These are phyloP conservation scores for Salvia miltiorrhiza DNA, from an alignment of 257 asterid species.

Conservation along the genomic window DNA sequence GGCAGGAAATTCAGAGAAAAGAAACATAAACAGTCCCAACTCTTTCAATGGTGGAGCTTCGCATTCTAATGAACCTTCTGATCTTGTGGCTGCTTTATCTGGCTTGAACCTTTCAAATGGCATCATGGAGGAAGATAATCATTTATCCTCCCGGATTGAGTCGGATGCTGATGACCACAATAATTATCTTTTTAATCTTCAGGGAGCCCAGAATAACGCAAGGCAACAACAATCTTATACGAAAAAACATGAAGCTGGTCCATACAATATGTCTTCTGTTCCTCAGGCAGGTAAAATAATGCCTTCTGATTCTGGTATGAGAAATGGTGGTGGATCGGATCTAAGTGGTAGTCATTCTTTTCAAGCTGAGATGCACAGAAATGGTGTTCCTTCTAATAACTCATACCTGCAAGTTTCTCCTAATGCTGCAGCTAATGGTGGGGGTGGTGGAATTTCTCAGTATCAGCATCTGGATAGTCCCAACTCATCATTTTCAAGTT, in stretches of 20 bases:
- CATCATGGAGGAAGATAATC: conserved; percentile 42
- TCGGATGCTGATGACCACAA: conserved; percentile 49
- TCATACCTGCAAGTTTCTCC: conserved; percentile 61
- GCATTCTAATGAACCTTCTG: conserved; percentile 53
- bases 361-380: conserved; percentile 51
- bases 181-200: conserved; percentile 53
- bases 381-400: conserved; percentile 42
- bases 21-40: conserved; percentile 54
- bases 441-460: conserved; percentile 51
- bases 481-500: conserved; percentile 58
- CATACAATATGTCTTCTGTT: conserved; percentile 31
- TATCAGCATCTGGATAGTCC: conserved; percentile 78
- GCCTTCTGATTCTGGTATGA: conserved; percentile 38
- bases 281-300: conserved; percentile 29
- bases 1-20: conserved; percentile 55
- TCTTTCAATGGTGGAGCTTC: conserved; percentile 53
- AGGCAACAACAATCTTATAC: conserved; percentile 57
- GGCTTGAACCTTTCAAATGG: conserved; percentile 81
- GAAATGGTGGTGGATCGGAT: conserved; percentile 41
- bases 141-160: conserved; percentile 42
- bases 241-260: conserved; percentile 44
- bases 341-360: conserved; percentile 35
- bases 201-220: conserved; percentile 54
- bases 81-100: conserved; percentile 81
- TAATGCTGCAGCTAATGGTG: conserved; percentile 45